Base-by-base conservation (phyloP, 2,329 filamentous ascomycete species). In the Pseudogymnoascus sp. region DNA sequence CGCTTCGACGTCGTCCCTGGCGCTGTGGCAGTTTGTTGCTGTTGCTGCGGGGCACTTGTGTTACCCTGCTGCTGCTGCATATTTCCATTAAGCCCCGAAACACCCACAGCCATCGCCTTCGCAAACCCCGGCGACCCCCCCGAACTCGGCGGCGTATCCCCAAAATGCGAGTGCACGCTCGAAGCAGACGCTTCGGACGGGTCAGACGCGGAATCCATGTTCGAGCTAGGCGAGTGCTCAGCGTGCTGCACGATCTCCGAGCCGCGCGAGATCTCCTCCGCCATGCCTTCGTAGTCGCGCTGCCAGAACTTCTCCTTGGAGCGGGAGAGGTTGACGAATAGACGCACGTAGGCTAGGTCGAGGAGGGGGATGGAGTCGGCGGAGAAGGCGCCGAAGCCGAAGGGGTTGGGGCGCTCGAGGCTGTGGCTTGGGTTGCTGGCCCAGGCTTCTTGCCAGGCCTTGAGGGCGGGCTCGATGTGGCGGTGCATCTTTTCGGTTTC, bases 401-500 rank as follows among this genome's bases (percentile, higher is more conserved):
- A 93, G 0, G 90, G 90, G 71, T 94, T 96, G 0, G 91, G 91
- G 59, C 90, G 82, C 72, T 96, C 89, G 4, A 94, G 76, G 68
- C 87, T 92, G 72, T 96, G 92, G 44, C 89, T 84, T 1, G 90
- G 88, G 70, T 94, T 95, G 69, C 86, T 89, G 41, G 87, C 85
- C 93, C 93, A 97, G 0, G 92, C 92, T 54, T 88, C 83, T 75
- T 96, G 91, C 94, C 94, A 99, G 6, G 93, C 92, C 72, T 92
- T 89, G 64, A 99, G 78, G 2, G 93, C 93, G 9, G 93, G 93
- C 73, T 97, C 92, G 62, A 97, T 95, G 70, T 96, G 92, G 1
- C 89, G 84, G 72, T 97, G 92, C 92, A 97, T 96, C 66, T 92
- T 91, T 67, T 97, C 92, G 0, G 91, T 96, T 74, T 97, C 93